Evolutionary conservation across 139 green algal species (phyloP).

Genomic region (Tetraselmis striata): DNA sequence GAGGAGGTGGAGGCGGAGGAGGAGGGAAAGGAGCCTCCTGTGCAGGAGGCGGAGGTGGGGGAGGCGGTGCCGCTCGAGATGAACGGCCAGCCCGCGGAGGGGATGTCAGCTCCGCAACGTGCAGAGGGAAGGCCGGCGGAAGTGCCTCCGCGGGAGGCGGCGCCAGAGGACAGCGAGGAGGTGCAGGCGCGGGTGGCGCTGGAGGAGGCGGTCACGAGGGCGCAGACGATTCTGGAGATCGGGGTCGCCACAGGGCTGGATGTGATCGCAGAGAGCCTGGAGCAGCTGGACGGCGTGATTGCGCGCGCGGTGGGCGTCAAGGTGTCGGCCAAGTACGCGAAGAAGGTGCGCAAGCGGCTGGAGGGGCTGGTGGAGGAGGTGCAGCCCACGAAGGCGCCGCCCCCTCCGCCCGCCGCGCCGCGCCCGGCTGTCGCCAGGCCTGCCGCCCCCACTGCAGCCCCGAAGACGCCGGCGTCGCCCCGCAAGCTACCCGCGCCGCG

Average conservation of each 20-base stretch:
- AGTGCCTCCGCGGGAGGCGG: neutral
- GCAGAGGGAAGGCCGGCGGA: too few species aligned
- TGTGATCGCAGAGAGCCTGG: neutral
- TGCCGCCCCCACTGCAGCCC: too few species aligned
- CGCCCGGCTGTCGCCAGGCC: too few species aligned
- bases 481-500: neutral
- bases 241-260: constrained; percentile 3
- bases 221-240: constrained; percentile 23
- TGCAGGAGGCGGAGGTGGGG: constrained; percentile 14
- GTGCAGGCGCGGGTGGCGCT: constrained; percentile 13
- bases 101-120: too few species aligned
- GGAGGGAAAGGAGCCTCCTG: neutral
- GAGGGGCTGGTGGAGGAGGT: constrained; percentile 25
- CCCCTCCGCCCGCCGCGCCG: too few species aligned
- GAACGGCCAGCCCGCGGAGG: too few species aligned
- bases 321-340: constrained; percentile 52
- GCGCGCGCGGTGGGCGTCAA: constrained; percentile 12
- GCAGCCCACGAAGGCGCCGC: too few species aligned
- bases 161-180: neutral
- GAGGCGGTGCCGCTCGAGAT: too few species aligned
- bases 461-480: neutral
- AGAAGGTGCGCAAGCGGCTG: constrained; percentile 48
- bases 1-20: neutral
- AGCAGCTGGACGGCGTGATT: constrained; percentile 36
- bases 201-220: constrained; percentile 23